A percentile compares a stretch with the other conserved stretches of the same genome.
These are phyloP conservation scores for Eucalyptus caleyi DNA, from an alignment of 345 rosid species.

Conservation along the genomic window DNA sequence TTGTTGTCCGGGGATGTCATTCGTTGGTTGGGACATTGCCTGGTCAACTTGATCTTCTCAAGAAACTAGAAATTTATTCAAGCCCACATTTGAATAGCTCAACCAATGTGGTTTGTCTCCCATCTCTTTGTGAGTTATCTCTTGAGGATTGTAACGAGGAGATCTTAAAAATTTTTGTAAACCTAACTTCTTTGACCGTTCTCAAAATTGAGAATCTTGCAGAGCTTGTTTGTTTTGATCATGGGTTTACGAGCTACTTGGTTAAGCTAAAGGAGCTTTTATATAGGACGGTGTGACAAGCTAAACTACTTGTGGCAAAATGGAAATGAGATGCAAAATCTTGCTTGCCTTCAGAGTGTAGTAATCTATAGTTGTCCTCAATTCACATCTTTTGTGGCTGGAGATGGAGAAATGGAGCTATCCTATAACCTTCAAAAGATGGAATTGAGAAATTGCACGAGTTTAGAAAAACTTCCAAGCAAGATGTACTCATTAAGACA, in stretches of 20 bases:
- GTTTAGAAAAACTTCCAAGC: background rate
- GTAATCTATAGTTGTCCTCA: background rate
- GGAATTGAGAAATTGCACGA: background rate
- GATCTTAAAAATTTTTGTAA: background rate
- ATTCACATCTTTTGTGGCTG: background rate
- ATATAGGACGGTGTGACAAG: background rate
- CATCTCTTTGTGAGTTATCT: background rate
- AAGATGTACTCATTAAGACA: background rate
- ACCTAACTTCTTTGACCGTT: background rate
- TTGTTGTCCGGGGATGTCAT: background rate
- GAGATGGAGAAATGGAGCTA: background rate
- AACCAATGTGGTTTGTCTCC: background rate
- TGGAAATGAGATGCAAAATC: background rate
- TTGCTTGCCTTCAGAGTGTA: background rate
- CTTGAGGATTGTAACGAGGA: background rate
- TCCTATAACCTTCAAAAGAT: background rate
- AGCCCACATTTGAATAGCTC: background rate
- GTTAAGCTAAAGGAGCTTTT: background rate
- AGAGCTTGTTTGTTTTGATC: background rate
- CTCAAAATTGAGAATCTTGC: background rate
- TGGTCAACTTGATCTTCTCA: background rate
- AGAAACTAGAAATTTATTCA: background rate
- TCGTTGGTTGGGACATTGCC: background rate
- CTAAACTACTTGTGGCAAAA: background rate
- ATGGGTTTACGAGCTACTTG: background rate